Evolutionary conservation across 2,329 filamentous ascomycete genomes (phyloP).

Genomic region (Colletotrichum kahawae): DNA sequence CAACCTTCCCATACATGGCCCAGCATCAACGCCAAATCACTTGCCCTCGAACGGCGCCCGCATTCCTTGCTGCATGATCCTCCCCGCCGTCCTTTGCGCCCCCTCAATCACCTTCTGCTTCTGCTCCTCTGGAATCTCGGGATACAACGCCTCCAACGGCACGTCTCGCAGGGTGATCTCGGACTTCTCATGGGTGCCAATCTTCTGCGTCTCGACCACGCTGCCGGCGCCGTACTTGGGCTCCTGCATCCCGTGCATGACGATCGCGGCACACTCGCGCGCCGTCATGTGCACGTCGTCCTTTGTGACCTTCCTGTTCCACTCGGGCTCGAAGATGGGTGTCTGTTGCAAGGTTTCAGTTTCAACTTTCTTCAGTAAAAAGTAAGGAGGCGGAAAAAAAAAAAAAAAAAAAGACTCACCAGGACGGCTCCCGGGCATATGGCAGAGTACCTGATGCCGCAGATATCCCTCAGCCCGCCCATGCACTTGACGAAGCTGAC

Average conservation of each 20-base stretch:
- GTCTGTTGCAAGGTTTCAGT: not conserved
- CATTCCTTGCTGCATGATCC: not conserved
- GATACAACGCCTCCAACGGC: not conserved
- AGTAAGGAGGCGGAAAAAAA: not conserved
- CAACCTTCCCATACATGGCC: fast-evolving
- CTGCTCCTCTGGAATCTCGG: not conserved
- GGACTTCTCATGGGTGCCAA: slow-evolving; percentile 1
- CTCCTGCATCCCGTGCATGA: slow-evolving; percentile 12
- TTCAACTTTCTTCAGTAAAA: not conserved
- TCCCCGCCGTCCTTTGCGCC: not conserved
- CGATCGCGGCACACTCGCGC: not conserved
- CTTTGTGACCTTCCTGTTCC: not conserved
- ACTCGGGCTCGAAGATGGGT: not conserved
- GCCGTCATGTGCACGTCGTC: not conserved
- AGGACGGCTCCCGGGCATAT: not conserved
- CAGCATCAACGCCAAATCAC: not conserved
- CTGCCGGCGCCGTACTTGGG: slow-evolving; percentile 24
- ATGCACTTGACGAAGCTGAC: not conserved
- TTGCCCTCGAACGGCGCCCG: not conserved
- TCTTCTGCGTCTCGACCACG: slow-evolving; percentile 22
- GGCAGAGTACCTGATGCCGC: not conserved
- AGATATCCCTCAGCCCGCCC: not conserved
- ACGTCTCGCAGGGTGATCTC: slow-evolving; percentile 17
- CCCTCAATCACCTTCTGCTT: not conserved
- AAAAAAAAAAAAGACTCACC: not conserved